phyloP scores from a whole-genome alignment of 257 asterid genomes.

The Nicotiana benthamiana region DNA sequence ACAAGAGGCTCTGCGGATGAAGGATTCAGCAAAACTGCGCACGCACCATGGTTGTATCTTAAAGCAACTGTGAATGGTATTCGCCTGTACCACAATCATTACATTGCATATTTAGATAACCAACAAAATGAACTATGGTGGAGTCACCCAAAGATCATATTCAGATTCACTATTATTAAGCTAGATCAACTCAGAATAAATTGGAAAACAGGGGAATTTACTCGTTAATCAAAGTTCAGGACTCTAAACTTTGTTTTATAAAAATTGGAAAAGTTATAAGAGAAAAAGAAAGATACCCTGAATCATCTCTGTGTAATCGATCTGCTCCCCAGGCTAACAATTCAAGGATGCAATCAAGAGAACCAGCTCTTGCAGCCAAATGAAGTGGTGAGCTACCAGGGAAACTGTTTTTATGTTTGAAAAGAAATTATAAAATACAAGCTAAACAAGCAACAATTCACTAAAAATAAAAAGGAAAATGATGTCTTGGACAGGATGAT shows the following conservation, averaged over 20 bases:
- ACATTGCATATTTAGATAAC: not conserved
- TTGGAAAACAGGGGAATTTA: not conserved
- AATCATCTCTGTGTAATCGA: slow-evolving; percentile 71
- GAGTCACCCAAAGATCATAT: not conserved
- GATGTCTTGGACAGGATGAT: not conserved
- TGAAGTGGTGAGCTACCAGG: slow-evolving; percentile 95
- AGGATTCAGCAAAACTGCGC: slow-evolving; percentile 87
- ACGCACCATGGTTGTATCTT: slow-evolving; percentile 66
- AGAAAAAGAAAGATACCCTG: slow-evolving; percentile 47
- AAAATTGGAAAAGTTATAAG: not conserved
- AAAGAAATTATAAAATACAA: not conserved
- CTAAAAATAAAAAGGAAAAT: not conserved
- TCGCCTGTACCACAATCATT: slow-evolving; percentile 44
- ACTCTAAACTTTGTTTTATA: not conserved
- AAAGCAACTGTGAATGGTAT: slow-evolving; percentile 77
- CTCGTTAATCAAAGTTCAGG: not conserved
- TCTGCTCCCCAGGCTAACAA: slow-evolving; percentile 95
- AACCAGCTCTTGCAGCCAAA: slow-evolving; percentile 97
- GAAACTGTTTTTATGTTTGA: slow-evolving; percentile 31
- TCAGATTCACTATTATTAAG: not conserved
- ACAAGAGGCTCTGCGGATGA: slow-evolving; percentile 93
- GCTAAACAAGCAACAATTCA: not conserved
- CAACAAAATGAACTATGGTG: not conserved
- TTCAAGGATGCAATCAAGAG: slow-evolving; percentile 86
- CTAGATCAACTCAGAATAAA: not conserved